Evolutionary conservation across 2,329 filamentous ascomycete species (phyloP).

Genomic region (Huntiella omanensis): DNA sequence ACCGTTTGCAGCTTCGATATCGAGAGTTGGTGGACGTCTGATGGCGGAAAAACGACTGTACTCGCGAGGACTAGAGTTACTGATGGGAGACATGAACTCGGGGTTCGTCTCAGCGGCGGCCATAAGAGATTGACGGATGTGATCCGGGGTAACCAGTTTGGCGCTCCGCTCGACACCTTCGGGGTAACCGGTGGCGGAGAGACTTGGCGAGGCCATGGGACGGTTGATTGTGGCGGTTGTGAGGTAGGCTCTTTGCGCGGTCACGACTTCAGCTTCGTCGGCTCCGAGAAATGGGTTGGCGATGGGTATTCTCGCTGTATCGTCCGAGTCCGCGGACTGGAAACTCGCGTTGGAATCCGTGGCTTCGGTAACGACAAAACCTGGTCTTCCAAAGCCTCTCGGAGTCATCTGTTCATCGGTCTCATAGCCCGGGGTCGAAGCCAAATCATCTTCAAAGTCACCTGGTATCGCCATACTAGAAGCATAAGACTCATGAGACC

Average conservation of each 20-base stretch:
- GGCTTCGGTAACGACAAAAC: conserved; percentile 4
- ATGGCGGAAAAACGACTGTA: conserved; percentile 35
- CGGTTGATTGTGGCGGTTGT: background rate
- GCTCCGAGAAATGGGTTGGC: conserved; percentile 5
- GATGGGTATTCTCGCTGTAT: background rate
- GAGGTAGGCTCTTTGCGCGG: background rate
- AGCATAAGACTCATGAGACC: conserved; percentile 45
- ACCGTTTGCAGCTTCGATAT: conserved; percentile 67
- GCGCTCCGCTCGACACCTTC: conserved; percentile 1
- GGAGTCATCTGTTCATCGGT: conserved; percentile 7
- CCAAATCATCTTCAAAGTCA: conserved; percentile 30
- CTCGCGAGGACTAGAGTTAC: conserved; percentile 14
- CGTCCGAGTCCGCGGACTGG: conserved; percentile 12
- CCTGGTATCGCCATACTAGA: conserved; percentile 57
- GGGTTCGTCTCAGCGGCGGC: conserved; percentile 26
- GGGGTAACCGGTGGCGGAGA: background rate
- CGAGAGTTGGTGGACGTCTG: conserved; percentile 50
- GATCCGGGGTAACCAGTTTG: conserved; percentile 18
- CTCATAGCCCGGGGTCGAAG: conserved; percentile 4
- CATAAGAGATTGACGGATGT: conserved; percentile 31
- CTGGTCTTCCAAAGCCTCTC: conserved; percentile 4
- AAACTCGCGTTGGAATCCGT: conserved; percentile 13
- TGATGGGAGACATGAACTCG: conserved; percentile 15
- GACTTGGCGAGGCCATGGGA: background rate
- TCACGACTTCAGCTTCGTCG: background rate